phyloP scores from a whole-genome alignment of 441 rosid species.

The Biscutella auriculata region DNA sequence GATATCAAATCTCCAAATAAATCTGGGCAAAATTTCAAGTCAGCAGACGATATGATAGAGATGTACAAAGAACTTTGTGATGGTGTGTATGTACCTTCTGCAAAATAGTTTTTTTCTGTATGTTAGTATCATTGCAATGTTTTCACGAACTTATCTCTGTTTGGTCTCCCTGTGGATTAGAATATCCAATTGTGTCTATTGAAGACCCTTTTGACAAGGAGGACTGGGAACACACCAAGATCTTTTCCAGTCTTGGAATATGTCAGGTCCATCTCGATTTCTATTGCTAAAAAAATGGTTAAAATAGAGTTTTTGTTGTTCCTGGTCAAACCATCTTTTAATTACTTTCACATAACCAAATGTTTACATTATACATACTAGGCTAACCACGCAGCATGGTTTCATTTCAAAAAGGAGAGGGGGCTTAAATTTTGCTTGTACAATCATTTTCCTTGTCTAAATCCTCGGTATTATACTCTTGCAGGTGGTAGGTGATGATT shows the following conservation, averaged over 20 bases:
- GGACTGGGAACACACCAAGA: constrained; percentile 85
- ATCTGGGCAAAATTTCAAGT: constrained; percentile 82
- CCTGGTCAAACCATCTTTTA: background rate
- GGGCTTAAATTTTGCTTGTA: background rate
- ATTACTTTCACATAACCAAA: background rate
- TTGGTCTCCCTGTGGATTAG: constrained; percentile 25
- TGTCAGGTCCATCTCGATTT: constrained; percentile 64
- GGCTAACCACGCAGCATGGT: background rate
- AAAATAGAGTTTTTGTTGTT: background rate
- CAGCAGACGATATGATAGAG: constrained; percentile 89
- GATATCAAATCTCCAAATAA: constrained; percentile 61
- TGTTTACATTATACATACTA: background rate
- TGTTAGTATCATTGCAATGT: background rate
- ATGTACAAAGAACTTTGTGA: constrained; percentile 74
- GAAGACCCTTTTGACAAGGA: constrained; percentile 99
- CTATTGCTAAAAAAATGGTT: constrained; percentile 1
- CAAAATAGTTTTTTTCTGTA: constrained; percentile 1
- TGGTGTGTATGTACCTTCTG: constrained; percentile 35
- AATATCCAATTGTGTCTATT: constrained; percentile 71
- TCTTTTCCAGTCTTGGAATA: constrained; percentile 64
- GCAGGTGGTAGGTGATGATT: constrained; percentile 89
- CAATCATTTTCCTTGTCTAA: background rate
- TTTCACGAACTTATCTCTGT: constrained; percentile 1
- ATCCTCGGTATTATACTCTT: constrained; percentile 10
- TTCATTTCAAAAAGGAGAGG: background rate